These are phyloP conservation scores for Gossypium davidsonii DNA, from an alignment of 441 rosid species.

Conservation along the genomic window DNA sequence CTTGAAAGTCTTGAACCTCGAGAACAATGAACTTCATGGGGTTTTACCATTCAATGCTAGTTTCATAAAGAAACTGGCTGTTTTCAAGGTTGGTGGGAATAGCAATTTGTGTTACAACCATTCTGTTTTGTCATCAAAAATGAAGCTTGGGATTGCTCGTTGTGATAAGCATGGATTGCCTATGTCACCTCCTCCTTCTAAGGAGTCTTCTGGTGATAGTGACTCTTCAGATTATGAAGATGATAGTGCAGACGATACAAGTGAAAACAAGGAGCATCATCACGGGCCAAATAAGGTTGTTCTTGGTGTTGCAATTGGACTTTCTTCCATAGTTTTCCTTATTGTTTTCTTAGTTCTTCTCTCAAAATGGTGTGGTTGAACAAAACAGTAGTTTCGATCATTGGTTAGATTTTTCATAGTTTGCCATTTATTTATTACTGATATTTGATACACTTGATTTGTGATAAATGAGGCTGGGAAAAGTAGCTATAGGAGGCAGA, in stretches of 20 bases:
- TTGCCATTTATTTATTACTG: constrained; percentile 29
- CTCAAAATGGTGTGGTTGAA: constrained; percentile 80
- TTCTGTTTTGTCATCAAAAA: constrained; percentile 48
- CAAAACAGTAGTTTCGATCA: neutral
- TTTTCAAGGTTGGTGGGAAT: constrained; percentile 71
- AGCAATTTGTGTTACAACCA: constrained; percentile 75
- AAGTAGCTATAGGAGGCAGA: constrained; percentile 13
- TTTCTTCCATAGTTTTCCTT: constrained; percentile 81
- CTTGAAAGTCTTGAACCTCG: constrained; percentile 66
- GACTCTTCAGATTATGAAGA: constrained; percentile 56
- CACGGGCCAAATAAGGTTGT: constrained; percentile 87
- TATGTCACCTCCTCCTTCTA: constrained; percentile 71
- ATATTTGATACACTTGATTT: constrained; percentile 17
- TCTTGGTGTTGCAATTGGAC: constrained; percentile 79
- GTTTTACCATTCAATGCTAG: constrained; percentile 74
- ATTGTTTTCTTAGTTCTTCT: constrained; percentile 73
- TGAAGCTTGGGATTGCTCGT: constrained; percentile 74
- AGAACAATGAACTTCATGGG: constrained; percentile 63
- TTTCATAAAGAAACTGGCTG: constrained; percentile 52
- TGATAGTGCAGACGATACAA: constrained; percentile 20
- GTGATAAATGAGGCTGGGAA: neutral
- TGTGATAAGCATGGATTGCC: constrained; percentile 93
- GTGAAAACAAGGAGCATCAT: constrained; percentile 36
- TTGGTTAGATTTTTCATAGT: constrained; percentile 21
- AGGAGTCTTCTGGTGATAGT: constrained; percentile 34